Evolutionary conservation across 768 basidiomycete species (phyloP).

Genomic region (Pleurotus pulmonarius): DNA sequence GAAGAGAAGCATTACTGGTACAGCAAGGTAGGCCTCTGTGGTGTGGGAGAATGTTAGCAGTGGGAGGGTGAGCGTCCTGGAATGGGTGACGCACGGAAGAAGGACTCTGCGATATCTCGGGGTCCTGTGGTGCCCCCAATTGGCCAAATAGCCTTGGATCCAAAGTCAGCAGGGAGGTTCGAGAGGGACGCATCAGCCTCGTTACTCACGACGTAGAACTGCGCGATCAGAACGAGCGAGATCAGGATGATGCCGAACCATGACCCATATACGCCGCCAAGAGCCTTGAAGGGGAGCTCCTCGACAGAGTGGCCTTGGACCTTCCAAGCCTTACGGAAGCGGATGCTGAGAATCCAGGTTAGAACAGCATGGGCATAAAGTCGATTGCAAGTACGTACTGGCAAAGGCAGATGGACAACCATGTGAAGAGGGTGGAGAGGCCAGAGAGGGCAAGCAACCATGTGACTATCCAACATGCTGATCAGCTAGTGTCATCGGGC

Average conservation of each 20-base stretch:
- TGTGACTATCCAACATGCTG: too few relatives aligned
- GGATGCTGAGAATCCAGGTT: slow-evolving; percentile 27
- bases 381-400: slow-evolving; percentile 25
- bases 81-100: slow-evolving; percentile 31
- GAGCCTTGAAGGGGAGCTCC: slow-evolving; percentile 40
- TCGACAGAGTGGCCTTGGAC: slow-evolving; percentile 41
- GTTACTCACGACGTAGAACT: slow-evolving; percentile 41
- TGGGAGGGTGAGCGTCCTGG: background rate
- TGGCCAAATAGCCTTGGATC: slow-evolving; percentile 33
- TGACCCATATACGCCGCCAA: slow-evolving; percentile 41
- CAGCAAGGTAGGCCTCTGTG: slow-evolving; percentile 34
- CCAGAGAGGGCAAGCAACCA: slow-evolving; percentile 46
- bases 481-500: too few relatives aligned
- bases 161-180: background rate
- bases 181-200: too few relatives aligned
- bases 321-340: slow-evolving; percentile 41
- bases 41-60: too few relatives aligned
- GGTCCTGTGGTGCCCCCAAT: slow-evolving; percentile 29
- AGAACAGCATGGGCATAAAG: background rate
- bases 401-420: slow-evolving; percentile 43
- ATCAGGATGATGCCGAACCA: slow-evolving; percentile 42
- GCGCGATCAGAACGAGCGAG: slow-evolving; percentile 36
- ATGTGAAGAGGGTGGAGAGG: slow-evolving; percentile 42
- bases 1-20: slow-evolving; percentile 37
- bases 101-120: slow-evolving; percentile 24